Conservation (phyloP, 1,284 basidiomycete species). For the Heterobasidion parviporum region DNA sequence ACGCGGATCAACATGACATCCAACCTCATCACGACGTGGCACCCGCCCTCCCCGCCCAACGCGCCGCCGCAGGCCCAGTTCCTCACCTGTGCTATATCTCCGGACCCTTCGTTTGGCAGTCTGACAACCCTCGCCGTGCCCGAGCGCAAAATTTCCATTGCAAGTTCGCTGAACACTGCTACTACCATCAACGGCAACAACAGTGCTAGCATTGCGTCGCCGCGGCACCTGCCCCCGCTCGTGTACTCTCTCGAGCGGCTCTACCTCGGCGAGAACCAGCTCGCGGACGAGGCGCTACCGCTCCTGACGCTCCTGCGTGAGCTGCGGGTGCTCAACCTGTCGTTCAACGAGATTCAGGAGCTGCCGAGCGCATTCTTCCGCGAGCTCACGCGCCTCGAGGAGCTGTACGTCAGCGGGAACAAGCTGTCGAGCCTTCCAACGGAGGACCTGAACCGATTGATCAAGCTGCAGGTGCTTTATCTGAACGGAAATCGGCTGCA, state of each 20-base stretch:
- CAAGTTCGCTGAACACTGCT: constrained; percentile 18
- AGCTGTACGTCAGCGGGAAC: constrained; percentile 93
- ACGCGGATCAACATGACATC: constrained; percentile 81
- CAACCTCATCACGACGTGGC: constrained; percentile 77
- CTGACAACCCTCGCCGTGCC: constrained; percentile 5
- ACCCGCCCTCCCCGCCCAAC: constrained; percentile 25
- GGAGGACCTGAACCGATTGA: constrained; percentile 74
- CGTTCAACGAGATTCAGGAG: constrained; percentile 94
- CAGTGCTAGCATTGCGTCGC: background rate
- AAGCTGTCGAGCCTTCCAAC: constrained; percentile 85
- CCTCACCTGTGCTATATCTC: constrained; percentile 2
- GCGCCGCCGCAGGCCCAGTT: background rate
- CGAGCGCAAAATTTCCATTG: constrained; percentile 39
- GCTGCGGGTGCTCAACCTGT: constrained; percentile 82
- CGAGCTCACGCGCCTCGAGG: constrained; percentile 63
- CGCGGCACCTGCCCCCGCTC: constrained; percentile 51
- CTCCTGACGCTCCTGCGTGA: constrained; percentile 70
- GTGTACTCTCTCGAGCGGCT: constrained; percentile 69
- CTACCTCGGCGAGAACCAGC: constrained; percentile 85
- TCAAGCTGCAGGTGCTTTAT: constrained; percentile 68
- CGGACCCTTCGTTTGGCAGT: background rate
- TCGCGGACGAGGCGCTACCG: constrained; percentile 79
- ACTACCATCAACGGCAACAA: background rate
- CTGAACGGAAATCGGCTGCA: constrained; percentile 94
- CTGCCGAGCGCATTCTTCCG: constrained; percentile 75